These are phyloP conservation scores for Pugionium dolabratum DNA, from an alignment of 345 rosid species.

Conservation along the genomic window DNA sequence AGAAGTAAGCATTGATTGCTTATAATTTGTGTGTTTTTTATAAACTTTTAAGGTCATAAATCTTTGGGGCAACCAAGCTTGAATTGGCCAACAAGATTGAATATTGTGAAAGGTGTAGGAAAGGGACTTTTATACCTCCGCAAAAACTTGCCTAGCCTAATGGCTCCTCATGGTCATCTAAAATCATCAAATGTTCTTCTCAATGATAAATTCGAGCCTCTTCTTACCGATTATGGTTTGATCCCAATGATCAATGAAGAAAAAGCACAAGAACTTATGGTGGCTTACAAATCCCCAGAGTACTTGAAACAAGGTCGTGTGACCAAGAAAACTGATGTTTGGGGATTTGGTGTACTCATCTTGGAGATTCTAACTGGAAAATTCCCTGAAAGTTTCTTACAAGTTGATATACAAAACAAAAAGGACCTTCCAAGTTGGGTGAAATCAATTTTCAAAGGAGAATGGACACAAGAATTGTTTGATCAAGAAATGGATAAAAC, in stretches of 20 bases:
- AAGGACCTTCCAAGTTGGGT: constrained; percentile 63
- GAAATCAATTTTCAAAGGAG: constrained; percentile 35
- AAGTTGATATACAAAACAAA: constrained; percentile 43
- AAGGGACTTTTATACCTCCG: constrained; percentile 67
- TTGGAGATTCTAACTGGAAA: constrained; percentile 75
- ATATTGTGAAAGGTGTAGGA: constrained; percentile 71
- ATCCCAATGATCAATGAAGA: constrained; percentile 80
- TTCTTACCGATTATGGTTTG: constrained; percentile 71
- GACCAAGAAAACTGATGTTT: constrained; percentile 86
- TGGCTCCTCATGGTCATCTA: constrained; percentile 86
- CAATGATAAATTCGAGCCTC: constrained; percentile 51
- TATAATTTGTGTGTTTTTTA: neutral
- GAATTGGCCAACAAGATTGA: constrained; percentile 72
- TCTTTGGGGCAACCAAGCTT: constrained; percentile 54
- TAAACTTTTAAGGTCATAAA: constrained; percentile 46
- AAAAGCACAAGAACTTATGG: constrained; percentile 74
- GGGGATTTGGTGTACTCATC: constrained; percentile 77
- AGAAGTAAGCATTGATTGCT: neutral
- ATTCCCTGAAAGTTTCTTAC: constrained; percentile 56
- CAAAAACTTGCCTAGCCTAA: constrained; percentile 66
- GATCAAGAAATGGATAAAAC: constrained; percentile 58
- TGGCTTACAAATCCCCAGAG: constrained; percentile 88
- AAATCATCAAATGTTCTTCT: constrained; percentile 88
- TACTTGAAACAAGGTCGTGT: constrained; percentile 57
- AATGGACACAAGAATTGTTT: constrained; percentile 43